phyloP scores from a whole-genome alignment of 768 basidiomycete genomes.

The Leccinum aurantiacum region DNA sequence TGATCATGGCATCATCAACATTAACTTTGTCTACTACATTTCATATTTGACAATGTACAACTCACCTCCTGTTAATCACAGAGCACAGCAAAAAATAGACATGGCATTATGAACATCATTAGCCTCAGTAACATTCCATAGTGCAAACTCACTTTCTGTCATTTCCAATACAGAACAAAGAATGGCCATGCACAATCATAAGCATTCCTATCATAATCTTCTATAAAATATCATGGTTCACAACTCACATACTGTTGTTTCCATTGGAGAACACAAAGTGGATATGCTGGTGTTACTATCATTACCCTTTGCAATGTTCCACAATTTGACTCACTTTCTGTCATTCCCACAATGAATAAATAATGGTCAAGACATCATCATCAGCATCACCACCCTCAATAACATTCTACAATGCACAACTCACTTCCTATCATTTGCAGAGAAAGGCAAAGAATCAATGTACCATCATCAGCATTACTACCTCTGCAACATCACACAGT shows the following conservation, averaged over 20 bases:
- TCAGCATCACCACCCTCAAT: neutral
- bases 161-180: neutral
- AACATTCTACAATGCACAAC: neutral
- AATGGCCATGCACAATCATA: neutral
- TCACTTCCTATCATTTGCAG: neutral
- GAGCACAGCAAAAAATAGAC: neutral
- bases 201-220: neutral
- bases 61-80: neutral
- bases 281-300: neutral
- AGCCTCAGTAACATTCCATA: neutral
- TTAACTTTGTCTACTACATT: neutral
- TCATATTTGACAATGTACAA: neutral
- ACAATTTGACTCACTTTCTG: neutral
- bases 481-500: neutral
- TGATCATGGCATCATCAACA: neutral
- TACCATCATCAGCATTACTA: neutral
- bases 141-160: neutral
- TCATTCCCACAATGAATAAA: neutral
- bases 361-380: neutral
- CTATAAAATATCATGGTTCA: neutral
- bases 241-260: neutral
- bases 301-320: neutral
- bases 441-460: no score
- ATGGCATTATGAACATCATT: neutral
- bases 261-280: neutral